Evolutionary conservation across 495 filamentous ascomycete genomes (phyloP).

Genomic region (Pseudoneurospora amorphoporcata): DNA sequence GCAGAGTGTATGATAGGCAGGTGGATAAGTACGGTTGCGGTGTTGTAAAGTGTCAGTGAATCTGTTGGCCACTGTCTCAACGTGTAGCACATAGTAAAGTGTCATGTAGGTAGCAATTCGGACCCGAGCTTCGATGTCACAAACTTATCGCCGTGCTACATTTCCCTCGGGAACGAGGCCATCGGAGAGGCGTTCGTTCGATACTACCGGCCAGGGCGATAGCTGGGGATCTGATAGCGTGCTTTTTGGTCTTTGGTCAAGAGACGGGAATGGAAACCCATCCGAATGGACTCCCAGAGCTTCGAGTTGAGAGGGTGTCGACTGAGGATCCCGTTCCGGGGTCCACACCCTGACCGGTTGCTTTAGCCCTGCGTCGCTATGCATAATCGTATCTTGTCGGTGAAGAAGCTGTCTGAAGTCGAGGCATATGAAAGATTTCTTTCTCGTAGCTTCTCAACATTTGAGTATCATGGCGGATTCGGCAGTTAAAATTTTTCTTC

Average conservation of each 20-base stretch:
- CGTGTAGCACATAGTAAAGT: neutral
- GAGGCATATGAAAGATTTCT: slow-evolving; percentile 2
- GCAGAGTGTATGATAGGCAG: neutral
- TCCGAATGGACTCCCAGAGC: neutral
- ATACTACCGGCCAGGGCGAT: slow-evolving; percentile 9
- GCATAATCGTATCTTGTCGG: slow-evolving; percentile 20
- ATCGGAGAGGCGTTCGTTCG: slow-evolving; percentile 10
- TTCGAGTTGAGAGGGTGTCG: slow-evolving; percentile 2
- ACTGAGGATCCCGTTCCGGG: neutral
- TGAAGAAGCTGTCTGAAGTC: slow-evolving; percentile 10
- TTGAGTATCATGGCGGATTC: neutral
- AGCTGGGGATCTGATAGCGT: slow-evolving; percentile 3
- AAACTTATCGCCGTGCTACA: neutral
- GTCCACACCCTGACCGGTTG: slow-evolving; percentile 21
- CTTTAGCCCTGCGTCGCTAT: slow-evolving; percentile 20
- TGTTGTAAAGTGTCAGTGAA: neutral
- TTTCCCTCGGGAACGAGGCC: neutral
- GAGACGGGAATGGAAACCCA: neutral
- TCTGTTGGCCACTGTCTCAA: neutral
- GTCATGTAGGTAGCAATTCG: neutral
- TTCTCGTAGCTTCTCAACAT: neutral
- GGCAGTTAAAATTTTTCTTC: neutral
- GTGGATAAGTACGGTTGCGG: neutral
- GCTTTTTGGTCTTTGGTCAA: neutral
- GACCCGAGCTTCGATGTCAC: neutral